Evolutionary conservation across 1,284 basidiomycete genomes (phyloP).

Genomic region (Marasmius sp.): DNA sequence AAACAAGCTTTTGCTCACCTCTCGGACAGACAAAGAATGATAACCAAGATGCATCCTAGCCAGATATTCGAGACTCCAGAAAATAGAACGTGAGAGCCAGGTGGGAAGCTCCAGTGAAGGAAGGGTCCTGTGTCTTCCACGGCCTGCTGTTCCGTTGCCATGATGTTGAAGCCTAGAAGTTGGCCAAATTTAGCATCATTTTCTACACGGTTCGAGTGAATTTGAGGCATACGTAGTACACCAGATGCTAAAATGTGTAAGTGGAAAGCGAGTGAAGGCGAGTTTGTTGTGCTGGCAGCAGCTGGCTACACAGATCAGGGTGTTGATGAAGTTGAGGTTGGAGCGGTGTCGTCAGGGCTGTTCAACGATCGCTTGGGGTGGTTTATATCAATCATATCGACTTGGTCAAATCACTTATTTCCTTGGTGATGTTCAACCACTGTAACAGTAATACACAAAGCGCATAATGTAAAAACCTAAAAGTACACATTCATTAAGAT

Average conservation of each 20-base stretch:
- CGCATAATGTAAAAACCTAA: neutral
- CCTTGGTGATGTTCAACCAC: too few species aligned
- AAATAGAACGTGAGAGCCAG: constrained; percentile 60
- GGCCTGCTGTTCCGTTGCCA: constrained; percentile 36
- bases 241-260: too few species aligned
- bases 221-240: too few species aligned
- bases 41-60: constrained; percentile 44
- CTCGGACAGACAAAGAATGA: constrained; percentile 53
- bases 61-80: constrained; percentile 47
- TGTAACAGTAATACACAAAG: neutral
- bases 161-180: neutral
- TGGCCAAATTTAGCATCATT: neutral
- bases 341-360: too few species aligned
- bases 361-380: too few species aligned
- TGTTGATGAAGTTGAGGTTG: too few species aligned
- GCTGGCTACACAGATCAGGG: too few species aligned
- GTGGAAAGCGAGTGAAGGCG: too few species aligned
- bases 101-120: constrained; percentile 56
- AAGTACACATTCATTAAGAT: neutral
- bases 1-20: constrained; percentile 39
- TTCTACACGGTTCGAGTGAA: neutral
- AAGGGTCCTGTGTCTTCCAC: constrained; percentile 46
- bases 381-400: too few species aligned
- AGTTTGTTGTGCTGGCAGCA: too few species aligned
- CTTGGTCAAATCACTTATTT: too few species aligned